Conservation (phyloP, 345 rosid species). For the Trapa bicornis region DNA sequence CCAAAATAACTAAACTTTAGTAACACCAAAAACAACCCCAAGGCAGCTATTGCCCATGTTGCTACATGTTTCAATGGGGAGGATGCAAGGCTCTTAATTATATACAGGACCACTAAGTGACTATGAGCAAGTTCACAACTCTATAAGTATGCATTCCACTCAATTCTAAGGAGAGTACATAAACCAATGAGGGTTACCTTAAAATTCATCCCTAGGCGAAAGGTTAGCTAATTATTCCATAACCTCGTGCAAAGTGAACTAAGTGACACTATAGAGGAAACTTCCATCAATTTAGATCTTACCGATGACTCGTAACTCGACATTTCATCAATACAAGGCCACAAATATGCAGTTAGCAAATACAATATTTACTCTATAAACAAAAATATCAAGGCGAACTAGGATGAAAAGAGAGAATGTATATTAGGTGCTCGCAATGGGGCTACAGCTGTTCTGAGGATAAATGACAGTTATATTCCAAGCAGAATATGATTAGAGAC, state of each 20-base stretch:
- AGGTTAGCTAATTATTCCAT: too few relatives aligned
- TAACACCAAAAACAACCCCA: background rate
- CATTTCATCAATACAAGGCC: background rate
- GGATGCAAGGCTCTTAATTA: too few relatives aligned
- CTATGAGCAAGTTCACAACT: too few relatives aligned
- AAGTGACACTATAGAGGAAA: background rate
- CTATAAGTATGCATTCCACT: too few relatives aligned
- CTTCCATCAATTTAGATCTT: background rate
- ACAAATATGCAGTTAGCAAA: background rate
- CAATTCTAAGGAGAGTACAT: too few relatives aligned
- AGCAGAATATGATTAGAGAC: constrained; percentile 4
- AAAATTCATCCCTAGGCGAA: too few relatives aligned
- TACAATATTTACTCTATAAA: background rate
- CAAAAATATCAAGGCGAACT: background rate
- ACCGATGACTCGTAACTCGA: background rate
- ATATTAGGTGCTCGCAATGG: background rate
- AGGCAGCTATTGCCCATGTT: background rate
- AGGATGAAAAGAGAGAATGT: background rate
- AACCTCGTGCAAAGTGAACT: background rate
- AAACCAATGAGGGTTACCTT: too few relatives aligned
- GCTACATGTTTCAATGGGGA: too few relatives aligned
- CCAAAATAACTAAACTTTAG: background rate
- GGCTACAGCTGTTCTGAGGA: background rate
- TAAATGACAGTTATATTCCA: background rate
- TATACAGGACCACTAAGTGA: too few relatives aligned